phyloP scores from a whole-genome alignment of 2,329 filamentous ascomycete genomes.

The Thermoascus crustaceus region DNA sequence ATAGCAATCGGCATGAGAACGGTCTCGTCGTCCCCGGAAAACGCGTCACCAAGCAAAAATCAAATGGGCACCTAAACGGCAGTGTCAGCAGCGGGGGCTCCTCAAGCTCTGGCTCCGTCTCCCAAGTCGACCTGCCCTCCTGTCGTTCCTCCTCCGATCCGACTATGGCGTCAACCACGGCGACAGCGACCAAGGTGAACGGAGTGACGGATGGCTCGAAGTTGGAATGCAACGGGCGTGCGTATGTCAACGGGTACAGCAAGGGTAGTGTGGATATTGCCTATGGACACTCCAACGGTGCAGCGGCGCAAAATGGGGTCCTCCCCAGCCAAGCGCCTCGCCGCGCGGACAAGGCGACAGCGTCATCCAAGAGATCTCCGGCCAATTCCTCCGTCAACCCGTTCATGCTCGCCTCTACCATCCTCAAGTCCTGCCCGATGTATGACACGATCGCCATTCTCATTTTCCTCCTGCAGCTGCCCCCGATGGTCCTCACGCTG shows the following conservation, averaged over 20 bases:
- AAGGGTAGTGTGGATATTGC: slow-evolving; percentile 28
- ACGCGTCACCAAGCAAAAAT: slow-evolving; percentile 54
- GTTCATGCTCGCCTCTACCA: slow-evolving; percentile 71
- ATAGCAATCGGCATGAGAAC: slow-evolving; percentile 76
- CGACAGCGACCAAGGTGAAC: slow-evolving; percentile 20
- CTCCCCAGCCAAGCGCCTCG: slow-evolving; percentile 20
- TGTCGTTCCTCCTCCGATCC: slow-evolving; percentile 33
- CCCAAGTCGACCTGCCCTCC: slow-evolving; percentile 33
- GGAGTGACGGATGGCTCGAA: slow-evolving; percentile 23
- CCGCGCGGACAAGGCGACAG: slow-evolving; percentile 22
- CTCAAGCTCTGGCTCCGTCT: slow-evolving; percentile 26
- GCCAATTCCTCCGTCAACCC: slow-evolving; percentile 53
- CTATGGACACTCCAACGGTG: slow-evolving; percentile 26
- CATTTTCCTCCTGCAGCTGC: slow-evolving; percentile 88
- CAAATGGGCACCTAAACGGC: slow-evolving; percentile 48
- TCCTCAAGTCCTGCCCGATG: slow-evolving; percentile 80
- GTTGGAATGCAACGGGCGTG: slow-evolving; percentile 26
- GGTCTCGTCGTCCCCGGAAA: slow-evolving; percentile 72
- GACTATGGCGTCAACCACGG: slow-evolving; percentile 16
- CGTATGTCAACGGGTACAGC: slow-evolving; percentile 27
- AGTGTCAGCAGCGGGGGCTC: slow-evolving; percentile 37
- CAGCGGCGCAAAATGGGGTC: slow-evolving; percentile 22
- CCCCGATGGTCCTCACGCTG: slow-evolving; percentile 75
- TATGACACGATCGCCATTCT: slow-evolving; percentile 94
- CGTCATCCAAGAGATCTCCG: slow-evolving; percentile 24